A percentile compares a stretch with the other conserved stretches of the same genome.
Evolutionary conservation across 176 grass and related monocot genomes (phyloP).

Genomic region (Otatea glauca): DNA sequence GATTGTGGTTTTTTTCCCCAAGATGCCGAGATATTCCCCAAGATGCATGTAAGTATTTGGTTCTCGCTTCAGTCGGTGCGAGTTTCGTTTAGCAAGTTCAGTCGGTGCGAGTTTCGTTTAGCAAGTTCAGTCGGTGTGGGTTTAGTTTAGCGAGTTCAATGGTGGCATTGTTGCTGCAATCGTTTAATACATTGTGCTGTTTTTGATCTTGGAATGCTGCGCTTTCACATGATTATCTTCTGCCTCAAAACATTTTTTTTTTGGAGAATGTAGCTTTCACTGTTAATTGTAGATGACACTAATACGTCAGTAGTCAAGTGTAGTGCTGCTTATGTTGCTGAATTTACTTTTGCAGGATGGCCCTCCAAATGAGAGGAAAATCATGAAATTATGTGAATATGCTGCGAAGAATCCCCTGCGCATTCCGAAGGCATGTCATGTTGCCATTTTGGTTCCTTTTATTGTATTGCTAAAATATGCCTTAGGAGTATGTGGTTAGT

Average conservation of each 20-base stretch:
- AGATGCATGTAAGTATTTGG: constrained; percentile 61
- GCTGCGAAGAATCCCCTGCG: constrained; percentile 92
- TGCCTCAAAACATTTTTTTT: background rate
- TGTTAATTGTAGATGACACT: background rate
- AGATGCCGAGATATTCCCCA: constrained; percentile 96
- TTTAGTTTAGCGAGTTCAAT: background rate
- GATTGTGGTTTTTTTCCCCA: too few relatives aligned
- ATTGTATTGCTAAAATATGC: background rate
- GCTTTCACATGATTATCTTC: constrained; percentile 23
- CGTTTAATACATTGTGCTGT: background rate
- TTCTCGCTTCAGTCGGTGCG: background rate
- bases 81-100: too few relatives aligned
- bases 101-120: too few relatives aligned
- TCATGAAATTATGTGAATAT: constrained; percentile 97
- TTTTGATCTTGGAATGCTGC: constrained; percentile 25
- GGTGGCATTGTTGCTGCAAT: constrained; percentile 23
- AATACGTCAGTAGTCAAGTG: background rate
- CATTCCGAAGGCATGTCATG: constrained; percentile 75
- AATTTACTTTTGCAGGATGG: constrained; percentile 63
- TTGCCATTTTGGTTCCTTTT: constrained; percentile 37
- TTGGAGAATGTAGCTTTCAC: constrained; percentile 10
- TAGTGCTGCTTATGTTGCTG: background rate
- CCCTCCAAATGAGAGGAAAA: constrained; percentile 86
- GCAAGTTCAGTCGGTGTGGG: background rate
- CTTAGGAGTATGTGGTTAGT: constrained; percentile 20